Conservation (phyloP, 2,329 filamentous ascomycete species). For the Penicillium polonicum region DNA sequence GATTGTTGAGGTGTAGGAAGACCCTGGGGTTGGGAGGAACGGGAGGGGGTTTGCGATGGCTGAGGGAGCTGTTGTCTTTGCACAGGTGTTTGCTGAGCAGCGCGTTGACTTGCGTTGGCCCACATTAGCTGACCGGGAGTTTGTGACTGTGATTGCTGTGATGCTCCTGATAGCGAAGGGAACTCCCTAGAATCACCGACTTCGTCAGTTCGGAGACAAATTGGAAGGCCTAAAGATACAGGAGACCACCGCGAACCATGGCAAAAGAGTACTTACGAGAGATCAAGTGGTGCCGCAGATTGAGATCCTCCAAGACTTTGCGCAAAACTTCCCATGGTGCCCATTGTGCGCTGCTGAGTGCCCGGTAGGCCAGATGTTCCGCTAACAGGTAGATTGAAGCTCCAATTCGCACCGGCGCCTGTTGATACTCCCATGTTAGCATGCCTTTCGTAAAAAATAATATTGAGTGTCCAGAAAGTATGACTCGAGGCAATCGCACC, state of each 20-base stretch:
- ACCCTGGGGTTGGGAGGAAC: constrained; percentile 41
- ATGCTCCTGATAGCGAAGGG: constrained; percentile 58
- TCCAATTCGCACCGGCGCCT: constrained; percentile 59
- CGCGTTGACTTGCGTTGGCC: constrained; percentile 58
- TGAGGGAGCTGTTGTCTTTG: constrained; percentile 52
- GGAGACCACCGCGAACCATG: constrained; percentile 2
- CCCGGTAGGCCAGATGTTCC: constrained; percentile 53
- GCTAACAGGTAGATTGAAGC: constrained; percentile 55
- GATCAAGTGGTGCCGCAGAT: constrained; percentile 54
- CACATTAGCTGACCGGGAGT: constrained; percentile 55
- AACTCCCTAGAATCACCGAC: constrained; percentile 53
- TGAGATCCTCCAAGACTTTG: constrained; percentile 57
- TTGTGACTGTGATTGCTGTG: constrained; percentile 54
- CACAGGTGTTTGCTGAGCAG: constrained; percentile 53
- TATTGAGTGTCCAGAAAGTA: not conserved
- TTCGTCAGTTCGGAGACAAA: constrained; percentile 14
- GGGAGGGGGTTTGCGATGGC: constrained; percentile 44
- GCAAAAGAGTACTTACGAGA: constrained; percentile 50
- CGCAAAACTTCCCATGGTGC: constrained; percentile 55
- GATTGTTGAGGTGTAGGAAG: constrained; percentile 45
- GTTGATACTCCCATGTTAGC: constrained; percentile 26
- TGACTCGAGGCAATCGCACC: constrained; percentile 39
- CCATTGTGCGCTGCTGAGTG: constrained; percentile 52
- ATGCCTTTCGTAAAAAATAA: constrained; percentile 8
- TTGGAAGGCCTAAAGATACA: constrained; percentile 1